Percentiles rank a stretch among this genome's conserved stretches.
phyloP scores from a whole-genome alignment of 345 rosid genomes.

The Citrus trifoliata region DNA sequence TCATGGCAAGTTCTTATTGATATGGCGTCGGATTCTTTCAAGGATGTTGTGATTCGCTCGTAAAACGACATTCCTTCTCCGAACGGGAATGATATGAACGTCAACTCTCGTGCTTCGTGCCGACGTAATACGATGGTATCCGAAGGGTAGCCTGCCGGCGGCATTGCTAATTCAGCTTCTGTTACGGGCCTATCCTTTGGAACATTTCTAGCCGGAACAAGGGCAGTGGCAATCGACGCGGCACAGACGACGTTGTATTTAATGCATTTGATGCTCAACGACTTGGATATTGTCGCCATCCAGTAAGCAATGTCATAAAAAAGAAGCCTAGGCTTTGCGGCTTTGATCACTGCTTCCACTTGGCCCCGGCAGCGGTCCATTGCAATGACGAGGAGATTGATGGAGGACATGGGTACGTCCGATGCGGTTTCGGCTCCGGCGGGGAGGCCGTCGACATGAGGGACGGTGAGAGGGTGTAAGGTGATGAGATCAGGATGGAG shows the following conservation, averaged over 20 bases:
- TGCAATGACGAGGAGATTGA: constrained; percentile 48
- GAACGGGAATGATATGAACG: constrained; percentile 41
- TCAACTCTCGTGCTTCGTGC: constrained; percentile 38
- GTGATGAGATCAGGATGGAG: constrained; percentile 43
- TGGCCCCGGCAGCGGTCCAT: constrained; percentile 59
- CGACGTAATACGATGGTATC: constrained; percentile 37
- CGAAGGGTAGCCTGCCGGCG: constrained; percentile 67
- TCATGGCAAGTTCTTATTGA: constrained; percentile 72
- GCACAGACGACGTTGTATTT: constrained; percentile 48
- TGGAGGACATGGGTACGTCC: constrained; percentile 45
- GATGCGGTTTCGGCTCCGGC: constrained; percentile 67
- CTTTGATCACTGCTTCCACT: constrained; percentile 32
- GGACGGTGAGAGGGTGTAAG: constrained; percentile 40
- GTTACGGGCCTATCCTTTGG: constrained; percentile 28
- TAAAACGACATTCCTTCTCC: constrained; percentile 54
- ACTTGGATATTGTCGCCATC: constrained; percentile 51
- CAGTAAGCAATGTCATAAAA: constrained; percentile 56
- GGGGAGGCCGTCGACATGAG: constrained; percentile 64
- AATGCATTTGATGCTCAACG: constrained; percentile 52
- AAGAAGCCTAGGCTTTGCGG: constrained; percentile 40
- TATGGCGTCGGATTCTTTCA: constrained; percentile 52
- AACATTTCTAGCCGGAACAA: constrained; percentile 59
- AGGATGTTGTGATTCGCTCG: constrained; percentile 32
- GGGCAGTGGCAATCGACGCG: constrained; percentile 45
- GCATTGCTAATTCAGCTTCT: constrained; percentile 40